These are phyloP conservation scores for Phytophthora kernoviae DNA, from an alignment of 352 stramenopile genomes.

Conservation along the genomic window DNA sequence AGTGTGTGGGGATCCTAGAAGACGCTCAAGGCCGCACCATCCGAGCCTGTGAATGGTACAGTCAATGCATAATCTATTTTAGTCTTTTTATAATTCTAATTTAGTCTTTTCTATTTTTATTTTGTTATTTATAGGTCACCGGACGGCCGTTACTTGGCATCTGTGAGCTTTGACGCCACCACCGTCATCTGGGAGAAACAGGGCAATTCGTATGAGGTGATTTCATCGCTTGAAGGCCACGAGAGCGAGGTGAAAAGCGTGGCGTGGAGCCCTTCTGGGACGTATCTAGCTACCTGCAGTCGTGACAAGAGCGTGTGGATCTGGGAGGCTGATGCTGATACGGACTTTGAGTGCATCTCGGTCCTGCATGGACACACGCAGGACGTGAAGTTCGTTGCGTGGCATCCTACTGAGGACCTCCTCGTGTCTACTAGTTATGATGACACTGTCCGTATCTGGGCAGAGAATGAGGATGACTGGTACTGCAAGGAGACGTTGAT, in stretches of 20 bases:
- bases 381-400: conserved; percentile 97
- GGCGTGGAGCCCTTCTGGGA: conserved; percentile 93
- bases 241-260: conserved; percentile 99
- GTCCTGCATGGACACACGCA: conserved; percentile 96
- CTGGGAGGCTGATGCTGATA: conserved; percentile 95
- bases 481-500: conserved; percentile 93
- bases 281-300: conserved; percentile 96
- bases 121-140: conserved; percentile 61
- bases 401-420: conserved; percentile 88
- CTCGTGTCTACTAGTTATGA: conserved; percentile 95
- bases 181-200: conserved; percentile 95
- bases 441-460: conserved; percentile 96
- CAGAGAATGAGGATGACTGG: conserved; percentile 97
- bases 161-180: conserved; percentile 96
- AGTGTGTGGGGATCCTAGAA: conserved; percentile 92
- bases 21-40: conserved; percentile 96
- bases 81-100: conserved; percentile 6
- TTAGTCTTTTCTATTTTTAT: neutral
- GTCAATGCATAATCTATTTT: conserved; percentile 28
- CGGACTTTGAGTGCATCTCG: conserved; percentile 97
- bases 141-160: conserved; percentile 89
- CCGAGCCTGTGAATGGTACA: conserved; percentile 93
- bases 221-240: conserved; percentile 97
- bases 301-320: conserved; percentile 99
- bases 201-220: conserved; percentile 90